phyloP scores from a whole-genome alignment of 1,284 basidiomycete genomes.

The Erythrobasidium hasegawianum region DNA sequence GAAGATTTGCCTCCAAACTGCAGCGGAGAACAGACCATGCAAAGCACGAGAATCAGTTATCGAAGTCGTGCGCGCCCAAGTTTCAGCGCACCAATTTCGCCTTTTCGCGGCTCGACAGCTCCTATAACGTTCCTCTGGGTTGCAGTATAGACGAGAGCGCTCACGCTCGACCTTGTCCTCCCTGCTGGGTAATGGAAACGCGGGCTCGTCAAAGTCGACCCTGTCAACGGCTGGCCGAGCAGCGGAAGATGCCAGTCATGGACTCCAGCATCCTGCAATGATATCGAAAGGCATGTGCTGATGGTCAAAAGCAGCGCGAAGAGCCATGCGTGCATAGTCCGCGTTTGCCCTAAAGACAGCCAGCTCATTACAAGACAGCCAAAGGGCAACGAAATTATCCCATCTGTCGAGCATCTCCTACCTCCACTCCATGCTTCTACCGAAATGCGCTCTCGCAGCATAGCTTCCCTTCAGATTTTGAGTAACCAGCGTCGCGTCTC shows the following conservation, averaged over 20 bases:
- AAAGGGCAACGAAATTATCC: too few species aligned
- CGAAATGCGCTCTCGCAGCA: background rate
- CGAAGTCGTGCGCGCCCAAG: background rate
- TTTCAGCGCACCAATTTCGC: constrained; percentile 62
- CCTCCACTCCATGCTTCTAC: background rate
- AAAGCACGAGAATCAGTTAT: background rate
- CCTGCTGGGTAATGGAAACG: constrained; percentile 27
- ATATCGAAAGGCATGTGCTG: background rate
- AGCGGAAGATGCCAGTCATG: constrained; percentile 79
- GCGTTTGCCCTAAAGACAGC: too few species aligned
- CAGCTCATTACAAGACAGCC: too few species aligned
- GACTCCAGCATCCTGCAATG: constrained; percentile 58
- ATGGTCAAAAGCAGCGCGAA: background rate
- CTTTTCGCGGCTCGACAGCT: constrained; percentile 66
- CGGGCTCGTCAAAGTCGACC: constrained; percentile 1
- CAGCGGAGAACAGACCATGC: background rate
- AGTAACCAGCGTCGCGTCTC: background rate
- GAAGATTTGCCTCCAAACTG: constrained; percentile 77
- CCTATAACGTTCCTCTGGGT: constrained; percentile 76
- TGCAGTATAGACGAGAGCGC: constrained; percentile 62
- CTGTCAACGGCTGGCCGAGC: constrained; percentile 62
- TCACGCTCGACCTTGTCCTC: constrained; percentile 43
- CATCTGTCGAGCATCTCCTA: too few species aligned
- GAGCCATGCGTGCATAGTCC: too few species aligned
- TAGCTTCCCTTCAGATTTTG: background rate